Evolutionary conservation across 805 yeast species (phyloP).

Genomic region (Wickerhamomyces canadensis): DNA sequence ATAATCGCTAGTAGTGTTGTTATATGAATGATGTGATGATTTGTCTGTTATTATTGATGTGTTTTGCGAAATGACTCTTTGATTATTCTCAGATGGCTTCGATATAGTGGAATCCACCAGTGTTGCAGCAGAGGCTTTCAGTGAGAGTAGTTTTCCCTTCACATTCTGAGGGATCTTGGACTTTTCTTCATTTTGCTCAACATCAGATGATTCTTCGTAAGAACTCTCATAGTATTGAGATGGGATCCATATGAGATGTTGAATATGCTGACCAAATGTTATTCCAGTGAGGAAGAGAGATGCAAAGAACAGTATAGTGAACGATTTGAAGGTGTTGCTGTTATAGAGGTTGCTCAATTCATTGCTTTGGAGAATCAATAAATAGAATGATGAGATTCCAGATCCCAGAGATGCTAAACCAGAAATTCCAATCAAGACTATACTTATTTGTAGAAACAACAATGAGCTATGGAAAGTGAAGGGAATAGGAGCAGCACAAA

Average conservation of each 20-base stretch:
- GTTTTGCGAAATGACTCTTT: too few species aligned
- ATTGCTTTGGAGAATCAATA: neutral
- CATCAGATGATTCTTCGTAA: neutral
- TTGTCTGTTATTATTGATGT: too few species aligned
- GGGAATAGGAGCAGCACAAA: conserved; percentile 9
- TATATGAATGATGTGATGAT: neutral
- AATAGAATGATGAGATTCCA: conserved; percentile 16
- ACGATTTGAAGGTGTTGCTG: conserved; percentile 5
- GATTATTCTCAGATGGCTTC: too few species aligned
- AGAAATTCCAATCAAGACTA: conserved; percentile 3
- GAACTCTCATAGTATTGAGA: neutral
- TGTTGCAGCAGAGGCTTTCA: conserved; percentile 24
- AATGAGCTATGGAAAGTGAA: conserved; percentile 1
- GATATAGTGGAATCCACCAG: too few species aligned
- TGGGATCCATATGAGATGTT: neutral
- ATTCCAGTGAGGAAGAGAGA: conserved; percentile 8
- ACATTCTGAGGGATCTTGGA: neutral
- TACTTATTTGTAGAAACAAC: neutral
- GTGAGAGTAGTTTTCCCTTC: conserved; percentile 10
- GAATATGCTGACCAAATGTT: conserved; percentile 4
- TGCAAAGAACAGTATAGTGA: conserved; percentile 5
- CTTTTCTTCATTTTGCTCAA: neutral
- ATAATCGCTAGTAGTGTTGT: neutral
- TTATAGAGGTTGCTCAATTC: neutral
- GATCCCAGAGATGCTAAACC: conserved; percentile 18